These are phyloP conservation scores for Lentinula aciculospora DNA, from an alignment of 768 basidiomycete species.

Conservation along the genomic window DNA sequence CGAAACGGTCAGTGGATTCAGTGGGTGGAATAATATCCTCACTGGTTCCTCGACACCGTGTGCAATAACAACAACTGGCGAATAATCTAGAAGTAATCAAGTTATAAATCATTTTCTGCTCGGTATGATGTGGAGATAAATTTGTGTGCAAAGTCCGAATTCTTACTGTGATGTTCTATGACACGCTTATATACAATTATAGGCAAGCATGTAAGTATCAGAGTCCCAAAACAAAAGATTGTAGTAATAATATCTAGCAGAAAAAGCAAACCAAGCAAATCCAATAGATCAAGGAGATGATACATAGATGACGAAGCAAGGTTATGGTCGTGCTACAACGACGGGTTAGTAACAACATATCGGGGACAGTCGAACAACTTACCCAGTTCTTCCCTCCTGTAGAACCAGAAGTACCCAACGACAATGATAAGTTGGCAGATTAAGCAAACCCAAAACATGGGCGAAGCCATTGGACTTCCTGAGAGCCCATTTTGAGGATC, in stretches of 20 bases:
- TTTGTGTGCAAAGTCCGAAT: not conserved
- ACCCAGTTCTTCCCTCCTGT: conserved; percentile 91
- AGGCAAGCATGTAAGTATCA: not conserved
- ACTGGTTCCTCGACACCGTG: too few relatives aligned
- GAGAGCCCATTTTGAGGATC: conserved; percentile 69
- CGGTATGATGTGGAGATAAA: too few relatives aligned
- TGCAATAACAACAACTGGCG: too few relatives aligned
- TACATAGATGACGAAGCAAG: not conserved
- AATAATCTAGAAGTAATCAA: too few relatives aligned
- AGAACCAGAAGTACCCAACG: conserved; percentile 94
- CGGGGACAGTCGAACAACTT: conserved; percentile 20
- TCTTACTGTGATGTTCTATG: conserved; percentile 9
- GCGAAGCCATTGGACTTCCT: conserved; percentile 76
- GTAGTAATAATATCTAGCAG: not conserved
- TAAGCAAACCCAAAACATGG: conserved; percentile 86
- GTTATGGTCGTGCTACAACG: conserved; percentile 3
- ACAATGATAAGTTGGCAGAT: conserved; percentile 81
- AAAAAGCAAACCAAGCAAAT: not conserved
- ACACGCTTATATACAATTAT: conserved; percentile 9
- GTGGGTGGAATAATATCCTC: not conserved
- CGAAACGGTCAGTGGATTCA: conserved; percentile 6
- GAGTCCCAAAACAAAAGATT: not conserved
- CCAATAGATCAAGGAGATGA: not conserved
- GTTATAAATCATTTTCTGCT: too few relatives aligned
- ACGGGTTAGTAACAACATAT: not conserved